Percentiles rank a stretch among this genome's conserved stretches.
phyloP scores from a whole-genome alignment of 2,329 filamentous ascomycete genomes.

The Aspergillus bombycis region DNA sequence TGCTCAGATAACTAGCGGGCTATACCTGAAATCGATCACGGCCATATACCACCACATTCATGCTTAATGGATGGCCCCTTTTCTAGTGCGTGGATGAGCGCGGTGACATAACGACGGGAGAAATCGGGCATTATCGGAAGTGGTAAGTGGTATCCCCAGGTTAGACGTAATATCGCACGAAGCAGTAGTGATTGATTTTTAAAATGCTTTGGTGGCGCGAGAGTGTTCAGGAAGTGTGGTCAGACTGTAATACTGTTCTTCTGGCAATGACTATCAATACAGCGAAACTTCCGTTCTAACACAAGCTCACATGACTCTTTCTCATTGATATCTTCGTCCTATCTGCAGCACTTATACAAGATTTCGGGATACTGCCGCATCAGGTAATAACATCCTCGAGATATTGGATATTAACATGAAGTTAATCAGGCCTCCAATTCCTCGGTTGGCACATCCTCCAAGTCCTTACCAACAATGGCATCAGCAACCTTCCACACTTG shows the following conservation, averaged over 20 bases:
- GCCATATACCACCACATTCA: no score
- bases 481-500: conserved; percentile 92
- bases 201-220: no score
- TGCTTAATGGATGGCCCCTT: no score
- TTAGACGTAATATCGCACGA: no score
- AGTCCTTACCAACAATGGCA: conserved; percentile 76
- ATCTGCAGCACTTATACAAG: conserved; percentile 7
- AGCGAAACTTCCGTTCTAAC: conserved; percentile 38
- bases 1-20: no score
- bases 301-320: neutral
- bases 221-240: neutral
- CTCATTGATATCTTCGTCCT: neutral
- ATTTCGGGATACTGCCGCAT: neutral
- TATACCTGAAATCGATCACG: no score
- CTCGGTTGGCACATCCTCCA: conserved; percentile 73
- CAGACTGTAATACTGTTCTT: neutral
- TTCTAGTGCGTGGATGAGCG: no score
- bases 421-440: conserved; percentile 65
- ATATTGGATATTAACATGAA: neutral
- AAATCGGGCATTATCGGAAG: no score
- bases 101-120: no score
- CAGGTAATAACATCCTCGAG: neutral
- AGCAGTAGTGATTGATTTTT: no score
- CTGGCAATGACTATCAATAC: conserved; percentile 46
- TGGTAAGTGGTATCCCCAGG: no score